Evolutionary conservation across 2,329 filamentous ascomycete genomes (phyloP), one percentile per base, ranked within the genome.

Genomic region (Monilinia polystroma): DNA sequence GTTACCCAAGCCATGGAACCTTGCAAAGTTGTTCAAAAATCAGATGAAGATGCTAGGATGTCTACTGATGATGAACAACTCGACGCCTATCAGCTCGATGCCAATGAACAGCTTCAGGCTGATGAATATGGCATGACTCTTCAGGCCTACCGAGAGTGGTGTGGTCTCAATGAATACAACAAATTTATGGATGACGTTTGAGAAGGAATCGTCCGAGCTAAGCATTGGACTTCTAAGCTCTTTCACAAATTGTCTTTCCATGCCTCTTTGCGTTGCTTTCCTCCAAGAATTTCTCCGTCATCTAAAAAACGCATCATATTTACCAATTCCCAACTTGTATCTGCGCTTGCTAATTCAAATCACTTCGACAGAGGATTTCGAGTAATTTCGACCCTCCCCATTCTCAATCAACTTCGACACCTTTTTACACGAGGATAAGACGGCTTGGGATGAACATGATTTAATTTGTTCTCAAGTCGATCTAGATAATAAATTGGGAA

Each of bases 291-390:
- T 23, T 56, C n/a, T 35, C 8, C 4, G 3, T 51, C 14, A 23
- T 51, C 29, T 23, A 11, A 51, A 60, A 6, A 38, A 38, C 4
- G n/a, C 12, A 38, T 20, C 10, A 11, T 14, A 18, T 20, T 60
- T 51, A 6, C 45, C 18, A 2, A 49, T 4, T 26, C 5, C 14
- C 23, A 20, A 12, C 8, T 8, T 20, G 8, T 20, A 51, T 6
- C n/a, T n/a, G 26, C n/a, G 35, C 14, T 38, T 51, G 58, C 58
- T 60, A 60, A 60, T 51, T 26, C 2, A 11, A 18, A 38, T 12
- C 7, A 60, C 32, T 38, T 51, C 45, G 45, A 26, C 45, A 60
- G 58, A 60, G 45, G 58, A 60, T 26, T 60, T 20, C 10, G 45
- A 51, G 8, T 51, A 26, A 51, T 38, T 12, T 1, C 14, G 10